These are phyloP conservation scores for Claviceps arundinis DNA, from an alignment of 2,329 filamentous ascomycete genomes.

Conservation along the genomic window DNA sequence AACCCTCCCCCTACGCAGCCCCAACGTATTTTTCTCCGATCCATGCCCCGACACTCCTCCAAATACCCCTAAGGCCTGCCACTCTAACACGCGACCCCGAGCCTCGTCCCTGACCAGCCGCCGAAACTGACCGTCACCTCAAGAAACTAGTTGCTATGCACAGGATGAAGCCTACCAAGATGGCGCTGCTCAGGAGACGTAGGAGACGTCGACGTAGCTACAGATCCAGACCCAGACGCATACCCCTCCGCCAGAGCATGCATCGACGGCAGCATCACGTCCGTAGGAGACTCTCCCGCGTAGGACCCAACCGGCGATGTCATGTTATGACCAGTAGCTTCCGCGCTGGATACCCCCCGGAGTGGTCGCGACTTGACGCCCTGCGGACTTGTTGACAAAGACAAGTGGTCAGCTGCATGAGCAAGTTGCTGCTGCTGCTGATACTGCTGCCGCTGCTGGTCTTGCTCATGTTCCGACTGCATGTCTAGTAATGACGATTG, in stretches of 20 bases:
- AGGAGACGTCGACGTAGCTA: conserved; percentile 17
- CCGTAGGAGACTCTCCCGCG: conserved; percentile 8
- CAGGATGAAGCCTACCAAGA: conserved; percentile 22
- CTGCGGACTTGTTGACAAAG: conserved; percentile 25
- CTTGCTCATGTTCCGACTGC: conserved; percentile 18
- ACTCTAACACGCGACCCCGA: conserved; percentile 35
- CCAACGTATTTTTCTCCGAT: conserved; percentile 20
- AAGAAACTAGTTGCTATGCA: not conserved
- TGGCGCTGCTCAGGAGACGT: conserved; percentile 28
- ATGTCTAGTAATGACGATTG: conserved; percentile 37
- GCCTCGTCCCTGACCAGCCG: conserved; percentile 33
- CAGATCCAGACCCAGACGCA: conserved; percentile 13
- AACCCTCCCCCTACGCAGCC: conserved; percentile 29
- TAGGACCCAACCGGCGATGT: conserved; percentile 27
- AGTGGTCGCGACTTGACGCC: conserved; percentile 23
- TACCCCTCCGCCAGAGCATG: not conserved
- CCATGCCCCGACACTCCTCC: conserved; percentile 12
- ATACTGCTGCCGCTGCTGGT: not conserved
- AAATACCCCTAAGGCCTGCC: conserved; percentile 12
- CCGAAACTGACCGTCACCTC: conserved; percentile 8
- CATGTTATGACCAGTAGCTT: conserved; percentile 29
- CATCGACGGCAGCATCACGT: not conserved
- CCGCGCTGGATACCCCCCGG: conserved; percentile 31
- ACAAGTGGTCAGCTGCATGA: conserved; percentile 21
- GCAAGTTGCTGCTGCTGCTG: not conserved